Base-by-base conservation (phyloP, 2,329 filamentous ascomycete species). In the Mycosphaerella arachidis region DNA sequence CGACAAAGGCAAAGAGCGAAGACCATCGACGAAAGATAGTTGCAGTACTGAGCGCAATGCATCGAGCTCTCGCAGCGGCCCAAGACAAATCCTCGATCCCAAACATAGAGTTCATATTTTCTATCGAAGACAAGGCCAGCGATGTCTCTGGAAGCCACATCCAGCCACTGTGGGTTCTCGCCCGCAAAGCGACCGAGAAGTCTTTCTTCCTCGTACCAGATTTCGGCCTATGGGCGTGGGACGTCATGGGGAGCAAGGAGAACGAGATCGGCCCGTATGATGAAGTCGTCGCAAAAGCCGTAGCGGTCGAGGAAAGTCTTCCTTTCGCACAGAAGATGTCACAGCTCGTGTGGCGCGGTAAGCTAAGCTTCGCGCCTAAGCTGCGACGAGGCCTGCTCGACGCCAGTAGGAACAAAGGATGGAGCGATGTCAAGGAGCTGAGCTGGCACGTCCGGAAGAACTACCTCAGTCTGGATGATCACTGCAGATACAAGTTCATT, bases 181-280 rank as follows among this genome's bases (percentile, higher is more conserved):
- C 67, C 8, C 55, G 63, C 6, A 59, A 63, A 45, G 63, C 66
- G 72, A 52, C 71, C 64, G 37, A 74, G n/a, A 73, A 79, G 35
- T 68, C 68, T 7, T 68, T 74, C 13, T 82, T 80, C 79, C 71
- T 82, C 18, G 79, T 82, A 70, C 80, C 81, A 0, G 80, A 82
- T 62, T 82, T 82, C 61, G 79, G 78, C 30, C 81, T 79, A 69
- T 83, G 79, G 78, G 74, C 77, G 4, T 82, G 77, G 24, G 73
- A 78, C 50, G 78, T 77, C 56, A 80, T 80, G 74, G 81, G 79
- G 69, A 75, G 69, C 20, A 50, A 59, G 51, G 65, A 66, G 50
- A 67, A 68, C 51, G 58, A 67, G 54, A 59, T 66, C 30, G 64
- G 66, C 4, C 59, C 64, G n/a, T 65, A 71, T 62, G 20, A 73